Conservation (phyloP, 768 basidiomycete genomes). For the Strobilomyces echinocephalus region DNA sequence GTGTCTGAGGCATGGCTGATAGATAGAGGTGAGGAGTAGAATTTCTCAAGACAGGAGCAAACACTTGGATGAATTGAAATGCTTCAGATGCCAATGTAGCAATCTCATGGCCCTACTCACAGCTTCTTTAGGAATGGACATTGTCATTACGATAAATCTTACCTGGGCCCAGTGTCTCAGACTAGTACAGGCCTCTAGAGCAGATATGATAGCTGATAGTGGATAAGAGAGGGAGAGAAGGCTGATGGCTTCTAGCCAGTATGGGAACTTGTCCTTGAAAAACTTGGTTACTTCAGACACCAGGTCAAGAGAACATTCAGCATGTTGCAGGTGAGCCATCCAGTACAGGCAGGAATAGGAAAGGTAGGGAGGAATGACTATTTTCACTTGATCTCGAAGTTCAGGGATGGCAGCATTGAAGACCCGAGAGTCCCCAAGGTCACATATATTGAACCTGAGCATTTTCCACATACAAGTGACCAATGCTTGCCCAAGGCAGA, state of each 20-base stretch:
- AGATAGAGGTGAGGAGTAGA: not conserved
- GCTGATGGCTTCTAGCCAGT: conserved; percentile 27
- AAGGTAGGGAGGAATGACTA: not conserved
- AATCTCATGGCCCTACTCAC: not conserved
- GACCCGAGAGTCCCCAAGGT: not conserved
- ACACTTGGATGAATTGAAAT: not conserved
- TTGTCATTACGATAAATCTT: no score
- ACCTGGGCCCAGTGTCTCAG: no score
- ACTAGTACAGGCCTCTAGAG: no score
- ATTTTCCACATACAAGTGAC: not conserved
- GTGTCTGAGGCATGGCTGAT: not conserved
- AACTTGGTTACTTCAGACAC: not conserved
- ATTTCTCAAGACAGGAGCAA: no score
- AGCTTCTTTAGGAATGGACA: no score
- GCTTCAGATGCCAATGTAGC: not conserved
- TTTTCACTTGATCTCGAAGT: not conserved
- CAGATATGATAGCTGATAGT: not conserved
- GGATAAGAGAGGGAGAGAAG: conserved; percentile 4
- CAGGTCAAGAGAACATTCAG: not conserved
- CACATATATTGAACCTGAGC: not conserved
- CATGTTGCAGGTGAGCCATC: not conserved
- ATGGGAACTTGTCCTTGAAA: conserved; percentile 1
- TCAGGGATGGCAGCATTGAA: not conserved
- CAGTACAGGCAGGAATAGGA: not conserved
- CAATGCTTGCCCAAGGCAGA: not conserved